Evolutionary conservation across 2,329 filamentous ascomycete genomes (phyloP).

Genomic region (Eurotiales sp.): DNA sequence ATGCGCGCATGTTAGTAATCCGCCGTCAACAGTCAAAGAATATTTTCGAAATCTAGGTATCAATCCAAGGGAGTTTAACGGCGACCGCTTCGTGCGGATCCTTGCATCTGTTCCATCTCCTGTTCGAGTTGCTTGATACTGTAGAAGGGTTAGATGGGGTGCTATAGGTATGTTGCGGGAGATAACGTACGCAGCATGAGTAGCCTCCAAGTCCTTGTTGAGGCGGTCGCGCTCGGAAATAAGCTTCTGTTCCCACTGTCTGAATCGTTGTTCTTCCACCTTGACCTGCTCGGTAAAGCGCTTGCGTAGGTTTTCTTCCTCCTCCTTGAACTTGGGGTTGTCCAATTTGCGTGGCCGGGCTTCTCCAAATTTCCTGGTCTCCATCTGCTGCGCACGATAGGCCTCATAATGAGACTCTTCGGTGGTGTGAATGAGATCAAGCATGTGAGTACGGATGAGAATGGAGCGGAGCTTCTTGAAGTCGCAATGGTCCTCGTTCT

Average conservation of each 20-base stretch:
- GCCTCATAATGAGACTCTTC: conserved; percentile 99
- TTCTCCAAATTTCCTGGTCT: conserved; percentile 98
- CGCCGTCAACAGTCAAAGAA: conserved; percentile 8
- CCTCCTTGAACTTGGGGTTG: conserved; percentile 99
- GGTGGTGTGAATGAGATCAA: conserved; percentile 98
- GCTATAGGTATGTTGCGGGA: not conserved
- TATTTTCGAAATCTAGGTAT: conserved; percentile 10
- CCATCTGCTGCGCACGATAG: conserved; percentile 99
- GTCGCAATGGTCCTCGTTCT: conserved; percentile 99
- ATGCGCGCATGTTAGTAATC: conserved; percentile 14
- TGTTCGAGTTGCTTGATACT: conserved; percentile 61
- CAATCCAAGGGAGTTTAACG: conserved; percentile 56
- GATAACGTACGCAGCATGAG: conserved; percentile 67
- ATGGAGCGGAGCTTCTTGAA: conserved; percentile 99
- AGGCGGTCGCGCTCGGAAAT: conserved; percentile 97
- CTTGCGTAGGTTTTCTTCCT: conserved; percentile 97
- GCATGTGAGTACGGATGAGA: conserved; percentile 98
- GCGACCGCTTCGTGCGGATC: conserved; percentile 84
- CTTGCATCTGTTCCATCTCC: conserved; percentile 92
- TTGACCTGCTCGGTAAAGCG: conserved; percentile 99
- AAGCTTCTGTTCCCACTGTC: conserved; percentile 99
- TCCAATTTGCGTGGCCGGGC: conserved; percentile 95
- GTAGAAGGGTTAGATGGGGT: conserved; percentile 25
- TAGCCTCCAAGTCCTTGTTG: conserved; percentile 99
- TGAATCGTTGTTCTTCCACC: conserved; percentile 98